A percentile compares a stretch with the other conserved stretches of the same genome.
Evolutionary conservation across 192 early-diverging fungal species (phyloP).

Genomic region (Linnemannia elongata): DNA sequence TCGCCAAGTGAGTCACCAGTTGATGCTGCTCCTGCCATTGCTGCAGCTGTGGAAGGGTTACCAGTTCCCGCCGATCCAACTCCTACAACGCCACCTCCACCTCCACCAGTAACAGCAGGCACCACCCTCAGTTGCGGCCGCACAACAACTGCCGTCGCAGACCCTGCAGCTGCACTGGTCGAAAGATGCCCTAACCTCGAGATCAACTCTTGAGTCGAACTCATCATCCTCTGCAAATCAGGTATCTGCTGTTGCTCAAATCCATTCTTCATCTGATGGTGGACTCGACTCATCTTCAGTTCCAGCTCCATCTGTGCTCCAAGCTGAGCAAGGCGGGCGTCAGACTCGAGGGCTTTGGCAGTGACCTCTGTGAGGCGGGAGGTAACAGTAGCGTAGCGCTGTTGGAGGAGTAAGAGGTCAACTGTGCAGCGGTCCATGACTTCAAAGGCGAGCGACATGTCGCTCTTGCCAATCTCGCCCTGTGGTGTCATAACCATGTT

Average conservation of each 20-base stretch:
- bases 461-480: conserved; percentile 43
- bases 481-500: conserved; percentile 34
- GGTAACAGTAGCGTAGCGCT: conserved; percentile 22
- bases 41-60: background rate
- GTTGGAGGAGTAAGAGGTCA: conserved; percentile 41
- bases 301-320: conserved; percentile 48
- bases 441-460: conserved; percentile 52
- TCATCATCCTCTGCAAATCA: conserved; percentile 45
- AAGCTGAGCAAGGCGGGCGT: conserved; percentile 30
- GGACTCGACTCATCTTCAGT: conserved; percentile 31
- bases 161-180: conserved; percentile 40
- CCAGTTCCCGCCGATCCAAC: background rate
- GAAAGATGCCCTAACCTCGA: conserved; percentile 42
- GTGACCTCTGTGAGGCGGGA: conserved; percentile 18
- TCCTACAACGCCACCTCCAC: background rate
- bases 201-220: conserved; percentile 37
- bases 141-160: conserved; percentile 42
- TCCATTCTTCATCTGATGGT: conserved; percentile 41
- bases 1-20: background rate
- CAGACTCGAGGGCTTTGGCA: conserved; percentile 40
- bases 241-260: conserved; percentile 48
- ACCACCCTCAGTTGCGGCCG: conserved; percentile 11
- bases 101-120: background rate
- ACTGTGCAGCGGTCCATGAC: conserved; percentile 47
- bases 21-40: background rate